Base-by-base conservation (phyloP, 2,329 filamentous ascomycete genomes). In the Colletotrichum acutatum region DNA sequence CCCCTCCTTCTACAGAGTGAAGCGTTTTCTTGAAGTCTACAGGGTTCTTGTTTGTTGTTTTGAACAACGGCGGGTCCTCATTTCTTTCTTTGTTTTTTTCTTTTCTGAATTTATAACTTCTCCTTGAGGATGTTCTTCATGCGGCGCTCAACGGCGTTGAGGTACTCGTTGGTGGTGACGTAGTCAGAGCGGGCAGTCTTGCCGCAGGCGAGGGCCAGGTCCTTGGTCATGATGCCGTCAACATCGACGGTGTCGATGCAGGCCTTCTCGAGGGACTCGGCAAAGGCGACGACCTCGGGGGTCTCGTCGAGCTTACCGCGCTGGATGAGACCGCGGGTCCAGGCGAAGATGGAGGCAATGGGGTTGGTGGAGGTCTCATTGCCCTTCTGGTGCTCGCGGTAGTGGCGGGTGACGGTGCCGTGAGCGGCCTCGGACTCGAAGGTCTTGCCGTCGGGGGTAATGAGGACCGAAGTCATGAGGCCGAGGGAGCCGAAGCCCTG, bases 171-270 rank as follows among this genome's bases (percentile, higher is more conserved):
- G 71, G 96, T 98, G 66, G 95, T 98, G 78, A 97, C 97, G 86
- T 95, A 98, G 81, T 94, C 92, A 78, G 90, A 90, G 77, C 94
- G 90, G 74, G 90, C 92, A 79, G 93, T 95, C 89, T 95, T 95
- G 79, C 97, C 97, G 83, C 94, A 97, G 61, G 95, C 94, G 72
- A 98, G 90, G n/a, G 97, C 97, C 78, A 99, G 86, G 85, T 99
- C 97, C 91, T 99, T 99, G 84, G 97, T 99, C 97, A 98, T 99
- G 87, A 98, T 93, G 75, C 94, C 94, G 81, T 98, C 96, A 72
- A 94, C 84, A 82, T 98, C 94, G 77, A 99, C 97, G 30, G 96
- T 96, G 83, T 98, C 95, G 72, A 98, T 89, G 83, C 97, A 98
- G 49, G 97, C 97, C 84, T 94, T 89, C 90, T 99, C 97, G 68